Conservation (phyloP, 345 rosid genomes). For the Microthlaspi erraticum region DNA sequence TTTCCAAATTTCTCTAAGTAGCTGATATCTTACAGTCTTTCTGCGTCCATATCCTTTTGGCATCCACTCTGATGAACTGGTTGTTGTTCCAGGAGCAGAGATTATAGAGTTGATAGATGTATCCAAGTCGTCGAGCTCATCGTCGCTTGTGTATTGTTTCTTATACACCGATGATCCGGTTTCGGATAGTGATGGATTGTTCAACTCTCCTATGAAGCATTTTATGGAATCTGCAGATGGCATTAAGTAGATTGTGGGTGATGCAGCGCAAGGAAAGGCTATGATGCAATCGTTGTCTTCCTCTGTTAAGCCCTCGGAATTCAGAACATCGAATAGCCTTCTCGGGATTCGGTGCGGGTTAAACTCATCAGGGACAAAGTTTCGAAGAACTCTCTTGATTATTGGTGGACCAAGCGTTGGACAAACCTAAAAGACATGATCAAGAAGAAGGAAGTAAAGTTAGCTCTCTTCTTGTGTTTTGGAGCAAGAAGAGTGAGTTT, state of each 20-base stretch:
- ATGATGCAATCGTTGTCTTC: constrained; percentile 52
- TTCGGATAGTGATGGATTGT: constrained; percentile 53
- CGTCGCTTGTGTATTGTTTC: constrained; percentile 84
- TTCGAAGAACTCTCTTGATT: constrained; percentile 65
- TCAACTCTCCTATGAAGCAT: constrained; percentile 60
- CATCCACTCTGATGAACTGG: constrained; percentile 55
- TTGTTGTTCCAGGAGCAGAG: constrained; percentile 50
- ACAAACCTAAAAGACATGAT: constrained; percentile 61
- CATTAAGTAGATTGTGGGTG: constrained; percentile 62
- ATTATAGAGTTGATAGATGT: constrained; percentile 64
- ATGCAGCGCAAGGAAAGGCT: constrained; percentile 66
- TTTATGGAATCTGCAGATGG: constrained; percentile 61
- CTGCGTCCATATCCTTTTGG: constrained; percentile 54
- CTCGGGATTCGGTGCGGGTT: constrained; percentile 77
- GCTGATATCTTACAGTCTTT: constrained; percentile 67
- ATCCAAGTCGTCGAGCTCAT: constrained; percentile 87
- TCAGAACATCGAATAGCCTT: constrained; percentile 62
- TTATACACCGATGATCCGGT: constrained; percentile 60
- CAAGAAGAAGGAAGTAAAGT: constrained; percentile 17
- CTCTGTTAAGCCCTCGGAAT: constrained; percentile 62
- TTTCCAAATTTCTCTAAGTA: constrained; percentile 77
- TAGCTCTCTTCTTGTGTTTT: constrained; percentile 3
- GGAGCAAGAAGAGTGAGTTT: constrained; percentile 1
- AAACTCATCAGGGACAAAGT: constrained; percentile 89
- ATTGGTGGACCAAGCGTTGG: constrained; percentile 69